Base-by-base conservation (phyloP, 139 green algal species). In the Chlamydomonas sp. region DNA sequence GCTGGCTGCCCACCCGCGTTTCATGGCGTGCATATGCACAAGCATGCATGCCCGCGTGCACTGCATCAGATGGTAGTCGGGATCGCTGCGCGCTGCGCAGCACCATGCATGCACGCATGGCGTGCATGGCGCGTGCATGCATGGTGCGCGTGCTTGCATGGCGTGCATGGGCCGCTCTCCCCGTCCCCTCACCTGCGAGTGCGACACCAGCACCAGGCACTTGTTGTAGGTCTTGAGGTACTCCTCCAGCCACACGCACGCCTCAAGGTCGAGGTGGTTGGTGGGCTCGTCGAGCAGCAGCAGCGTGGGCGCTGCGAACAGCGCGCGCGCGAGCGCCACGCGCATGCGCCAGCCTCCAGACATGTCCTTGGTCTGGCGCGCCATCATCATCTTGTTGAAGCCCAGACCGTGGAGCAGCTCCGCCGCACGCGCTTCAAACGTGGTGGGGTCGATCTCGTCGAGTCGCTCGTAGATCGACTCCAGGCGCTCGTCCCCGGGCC, bases 181-280 rank as follows among this genome's bases (percentile, higher is more conserved):
- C 16, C 30, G 30, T 64, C 20, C 8, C 34, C 54, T 64, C 26
- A 75, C 75, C 75, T 96, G 85, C 63, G 34, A 95, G 84, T 98
- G 93, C 1, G 81, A 92, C 20, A 97, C 85, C 31, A 98, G 67
- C 47, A 98, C 77, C 50, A 97, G 81, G 72, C 92, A 94, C 72
- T 91, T 88, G 57, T 92, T 91, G 77, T 91, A 98, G 26, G 86
- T 88, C 60, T 86, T 87, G 61, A 98, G 78, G 65, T 90, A 93
- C 69, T 96, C 85, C 75, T 98, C 94, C 73, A 98, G 86, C 93
- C 93, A 98, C 79, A 97, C 92, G 74, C 92, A 97, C 5, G 93
- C 93, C 79, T 98, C 90, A 67, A 97, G 76, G 79, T 96, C 88
- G 33, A 89, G 65, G 43, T 89, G 83, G 78, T 89, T 89, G 62